Evolutionary conservation across 495 filamentous ascomycete species (phyloP).

Genomic region (Aspergillus ostianus): DNA sequence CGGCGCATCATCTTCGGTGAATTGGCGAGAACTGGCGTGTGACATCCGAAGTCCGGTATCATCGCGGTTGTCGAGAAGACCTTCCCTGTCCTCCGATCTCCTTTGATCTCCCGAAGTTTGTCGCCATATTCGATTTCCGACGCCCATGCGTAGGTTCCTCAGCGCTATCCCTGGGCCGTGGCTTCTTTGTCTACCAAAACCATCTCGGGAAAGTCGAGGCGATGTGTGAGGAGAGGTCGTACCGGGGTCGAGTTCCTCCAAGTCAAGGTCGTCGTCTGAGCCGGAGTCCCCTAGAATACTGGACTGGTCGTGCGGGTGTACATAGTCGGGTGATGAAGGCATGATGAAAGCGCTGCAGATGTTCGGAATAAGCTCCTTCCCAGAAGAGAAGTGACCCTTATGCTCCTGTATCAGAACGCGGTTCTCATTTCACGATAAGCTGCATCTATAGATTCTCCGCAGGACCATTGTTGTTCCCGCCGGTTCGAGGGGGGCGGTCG

Average conservation of each 20-base stretch:
- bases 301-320: constrained; percentile 32
- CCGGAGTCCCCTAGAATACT: constrained; percentile 35
- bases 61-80: constrained; percentile 51
- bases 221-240: constrained; percentile 34
- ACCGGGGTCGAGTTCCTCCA: constrained; percentile 69
- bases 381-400: constrained; percentile 12
- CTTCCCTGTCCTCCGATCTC: constrained; percentile 54
- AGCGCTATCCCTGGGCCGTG: constrained; percentile 64
- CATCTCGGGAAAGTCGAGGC: constrained; percentile 41
- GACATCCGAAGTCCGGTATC: constrained; percentile 39
- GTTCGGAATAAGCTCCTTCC: constrained; percentile 11
- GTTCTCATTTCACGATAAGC: constrained; percentile 27
- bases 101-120: constrained; percentile 42
- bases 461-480: constrained; percentile 18
- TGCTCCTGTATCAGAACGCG: constrained; percentile 17
- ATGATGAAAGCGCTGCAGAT: constrained; percentile 21
- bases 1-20: constrained; percentile 62
- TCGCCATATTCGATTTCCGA: constrained; percentile 60
- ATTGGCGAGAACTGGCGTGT: constrained; percentile 52
- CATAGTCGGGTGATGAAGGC: constrained; percentile 42
- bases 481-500: background rate
- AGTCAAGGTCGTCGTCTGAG: constrained; percentile 60
- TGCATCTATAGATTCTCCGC: constrained; percentile 19
- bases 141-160: constrained; percentile 66
- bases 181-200: constrained; percentile 39